Conservation (phyloP, 2,329 filamentous ascomycete genomes). For the Fusarium poae region DNA sequence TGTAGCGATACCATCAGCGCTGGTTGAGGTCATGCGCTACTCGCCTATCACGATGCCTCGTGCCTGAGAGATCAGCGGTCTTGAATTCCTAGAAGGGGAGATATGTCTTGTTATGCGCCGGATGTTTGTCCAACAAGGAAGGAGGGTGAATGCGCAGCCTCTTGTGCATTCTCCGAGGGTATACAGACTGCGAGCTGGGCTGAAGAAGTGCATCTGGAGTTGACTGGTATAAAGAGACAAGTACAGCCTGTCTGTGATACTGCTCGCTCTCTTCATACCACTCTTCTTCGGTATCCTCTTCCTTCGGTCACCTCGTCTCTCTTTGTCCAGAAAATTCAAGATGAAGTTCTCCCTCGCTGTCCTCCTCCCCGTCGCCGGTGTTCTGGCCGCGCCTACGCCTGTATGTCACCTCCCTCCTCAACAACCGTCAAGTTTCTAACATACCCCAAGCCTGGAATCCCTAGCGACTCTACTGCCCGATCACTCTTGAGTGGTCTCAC, state of each 20-base stretch:
- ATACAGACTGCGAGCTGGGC: constrained; percentile 3
- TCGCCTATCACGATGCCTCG: constrained; percentile 42
- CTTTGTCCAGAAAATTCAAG: constrained; percentile 22
- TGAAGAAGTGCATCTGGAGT: constrained; percentile 12
- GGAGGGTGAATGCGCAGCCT: constrained; percentile 19
- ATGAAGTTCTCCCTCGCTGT: constrained; percentile 53
- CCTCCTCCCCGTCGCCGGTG: constrained; percentile 47
- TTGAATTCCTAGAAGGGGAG: constrained; percentile 24
- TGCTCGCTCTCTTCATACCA: background rate
- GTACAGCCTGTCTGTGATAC: constrained; percentile 8
- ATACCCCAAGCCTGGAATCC: constrained; percentile 67
- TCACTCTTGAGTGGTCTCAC: constrained; percentile 70
- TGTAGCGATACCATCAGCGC: background rate
- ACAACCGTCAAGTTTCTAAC: background rate
- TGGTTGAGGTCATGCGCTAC: background rate
- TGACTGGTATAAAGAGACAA: constrained; percentile 28
- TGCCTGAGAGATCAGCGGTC: constrained; percentile 33
- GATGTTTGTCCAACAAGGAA: constrained; percentile 36
- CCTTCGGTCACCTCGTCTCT: background rate
- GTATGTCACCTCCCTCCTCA: constrained; percentile 35
- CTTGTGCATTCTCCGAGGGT: constrained; percentile 12
- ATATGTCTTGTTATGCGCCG: constrained; percentile 18
- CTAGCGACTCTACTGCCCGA: constrained; percentile 68
- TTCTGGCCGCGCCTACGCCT: constrained; percentile 50
- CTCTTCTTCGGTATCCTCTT: background rate